Base-by-base conservation (phyloP, 805 yeast genomes). In the Nakazawaea ishiwadae region DNA sequence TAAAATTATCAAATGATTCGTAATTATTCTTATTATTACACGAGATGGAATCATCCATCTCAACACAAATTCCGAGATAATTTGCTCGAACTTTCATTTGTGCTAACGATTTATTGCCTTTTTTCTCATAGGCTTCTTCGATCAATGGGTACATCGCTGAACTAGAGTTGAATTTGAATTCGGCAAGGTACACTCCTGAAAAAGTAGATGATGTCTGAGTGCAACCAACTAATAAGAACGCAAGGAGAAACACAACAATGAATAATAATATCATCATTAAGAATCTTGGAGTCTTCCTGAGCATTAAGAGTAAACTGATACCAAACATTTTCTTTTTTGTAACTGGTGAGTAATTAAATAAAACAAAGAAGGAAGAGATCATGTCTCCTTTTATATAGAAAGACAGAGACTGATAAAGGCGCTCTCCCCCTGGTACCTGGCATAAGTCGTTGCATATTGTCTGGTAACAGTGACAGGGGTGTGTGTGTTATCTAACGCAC, bases 141-240 rank as follows among this genome's bases (percentile, higher is more conserved):
- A 76, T 64, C 35, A 67, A 56, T 9, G 65, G 49, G 47, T 56
- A 71, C 36, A 74, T 53, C 1, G 70, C 51, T 0, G 81, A 73
- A 2, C 69, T 52, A 16, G 59, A 43, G 48, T 79, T 73, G 60
- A 75, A 77, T 37, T 58, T 51, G 47, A 73, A 69, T 35, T 68
- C 64, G n/a, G 74, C 65, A 37, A 80, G 51, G 46, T 67, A 81
- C 0, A 74, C 70, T 1, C 73, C 64, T 2, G 77, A 67, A 51
- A 75, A 79, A 0, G 69, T 57, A 0, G 59, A 32, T 4, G 61
- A 45, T 0, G 64, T 42, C 15, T 62, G 62, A 16, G 73, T 66
- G 40, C 84, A 77, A 2, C 88, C 84, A 5, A 79, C 52, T 10
- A 81, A 58, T 5, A 81, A 58, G 54, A 79, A 81, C 1, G 77